Conservation (phyloP, 2,329 filamentous ascomycete genomes). For the Sporothrix luriei region DNA sequence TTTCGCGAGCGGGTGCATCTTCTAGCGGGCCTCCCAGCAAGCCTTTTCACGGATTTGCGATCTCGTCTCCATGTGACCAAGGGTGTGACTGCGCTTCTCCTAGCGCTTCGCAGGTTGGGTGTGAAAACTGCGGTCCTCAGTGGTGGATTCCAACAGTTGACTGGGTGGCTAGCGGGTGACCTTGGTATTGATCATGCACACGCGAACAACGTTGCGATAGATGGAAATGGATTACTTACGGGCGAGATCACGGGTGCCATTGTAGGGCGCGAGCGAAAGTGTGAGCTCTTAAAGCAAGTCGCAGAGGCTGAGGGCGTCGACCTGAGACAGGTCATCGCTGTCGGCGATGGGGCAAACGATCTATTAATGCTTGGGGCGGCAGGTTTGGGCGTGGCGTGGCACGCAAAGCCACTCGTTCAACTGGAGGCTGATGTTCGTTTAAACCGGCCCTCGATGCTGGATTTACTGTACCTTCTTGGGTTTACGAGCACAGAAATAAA, state of each 20-base stretch:
- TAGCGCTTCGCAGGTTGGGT: constrained; percentile 73
- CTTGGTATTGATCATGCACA: constrained; percentile 85
- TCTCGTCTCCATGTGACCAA: constrained; percentile 76
- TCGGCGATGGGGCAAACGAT: constrained; percentile 84
- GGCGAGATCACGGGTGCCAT: constrained; percentile 73
- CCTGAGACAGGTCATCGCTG: constrained; percentile 68
- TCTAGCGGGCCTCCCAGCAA: constrained; percentile 75
- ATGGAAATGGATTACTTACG: constrained; percentile 62
- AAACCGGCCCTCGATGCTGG: constrained; percentile 70
- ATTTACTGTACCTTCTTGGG: constrained; percentile 74
- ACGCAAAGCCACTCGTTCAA: constrained; percentile 81
- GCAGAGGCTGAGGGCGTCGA: constrained; percentile 67
- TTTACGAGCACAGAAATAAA: constrained; percentile 66
- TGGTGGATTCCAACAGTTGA: constrained; percentile 88
- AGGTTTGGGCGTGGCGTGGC: constrained; percentile 78
- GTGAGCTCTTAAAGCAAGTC: constrained; percentile 70
- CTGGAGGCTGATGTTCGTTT: constrained; percentile 72
- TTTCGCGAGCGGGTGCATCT: constrained; percentile 79
- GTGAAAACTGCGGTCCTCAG: constrained; percentile 88
- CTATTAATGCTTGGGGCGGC: constrained; percentile 76
- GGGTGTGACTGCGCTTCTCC: constrained; percentile 75
- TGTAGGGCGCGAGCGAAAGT: constrained; percentile 75
- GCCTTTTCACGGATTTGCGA: constrained; percentile 77
- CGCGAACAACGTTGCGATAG: constrained; percentile 79
- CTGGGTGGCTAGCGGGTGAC: constrained; percentile 78